Conservation (phyloP, 2,329 filamentous ascomycete genomes). For the Macrophomina phaseolina region DNA sequence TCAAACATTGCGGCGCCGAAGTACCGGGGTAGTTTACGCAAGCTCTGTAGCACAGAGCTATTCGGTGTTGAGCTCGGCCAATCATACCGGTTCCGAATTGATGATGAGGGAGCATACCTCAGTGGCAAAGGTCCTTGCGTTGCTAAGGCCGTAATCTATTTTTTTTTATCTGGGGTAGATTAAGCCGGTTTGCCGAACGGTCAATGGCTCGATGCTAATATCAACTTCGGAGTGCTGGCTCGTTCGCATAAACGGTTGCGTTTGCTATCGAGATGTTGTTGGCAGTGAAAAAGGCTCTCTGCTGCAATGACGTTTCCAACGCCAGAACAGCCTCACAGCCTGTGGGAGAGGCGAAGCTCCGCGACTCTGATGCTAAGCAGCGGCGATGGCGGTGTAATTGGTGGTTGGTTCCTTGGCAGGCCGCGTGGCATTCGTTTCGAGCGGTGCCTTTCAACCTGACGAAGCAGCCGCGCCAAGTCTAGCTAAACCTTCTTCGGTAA, state of each 20-base stretch:
- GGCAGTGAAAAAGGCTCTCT: not conserved
- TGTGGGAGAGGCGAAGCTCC: constrained; percentile 3
- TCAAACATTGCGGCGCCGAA: not conserved
- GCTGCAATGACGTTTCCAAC: not conserved
- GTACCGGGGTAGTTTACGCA: constrained; percentile 11
- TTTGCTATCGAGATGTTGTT: not conserved
- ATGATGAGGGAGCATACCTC: not conserved
- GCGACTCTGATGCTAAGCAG: constrained; percentile 18
- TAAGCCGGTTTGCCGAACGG: not conserved
- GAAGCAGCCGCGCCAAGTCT: constrained; percentile 5
- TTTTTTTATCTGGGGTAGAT: not conserved
- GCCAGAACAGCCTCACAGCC: not conserved
- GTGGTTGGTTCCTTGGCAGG: constrained; percentile 2
- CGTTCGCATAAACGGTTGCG: not conserved
- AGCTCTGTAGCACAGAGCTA: constrained; percentile 19
- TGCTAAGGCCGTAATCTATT: not conserved
- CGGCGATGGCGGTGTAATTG: not conserved
- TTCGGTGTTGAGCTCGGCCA: constrained; percentile 7
- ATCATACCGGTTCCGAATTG: not conserved
- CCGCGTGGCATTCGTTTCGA: constrained; percentile 17
- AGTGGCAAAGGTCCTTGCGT: not conserved
- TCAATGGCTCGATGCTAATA: too few relatives aligned
- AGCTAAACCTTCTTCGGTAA: constrained; percentile 2
- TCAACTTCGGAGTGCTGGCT: not conserved
- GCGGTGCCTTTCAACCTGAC: not conserved